Evolutionary conservation across 2,329 filamentous ascomycete genomes (phyloP), one percentile per base, ranked within the genome.

Genomic region (Colletotrichum sp.): DNA sequence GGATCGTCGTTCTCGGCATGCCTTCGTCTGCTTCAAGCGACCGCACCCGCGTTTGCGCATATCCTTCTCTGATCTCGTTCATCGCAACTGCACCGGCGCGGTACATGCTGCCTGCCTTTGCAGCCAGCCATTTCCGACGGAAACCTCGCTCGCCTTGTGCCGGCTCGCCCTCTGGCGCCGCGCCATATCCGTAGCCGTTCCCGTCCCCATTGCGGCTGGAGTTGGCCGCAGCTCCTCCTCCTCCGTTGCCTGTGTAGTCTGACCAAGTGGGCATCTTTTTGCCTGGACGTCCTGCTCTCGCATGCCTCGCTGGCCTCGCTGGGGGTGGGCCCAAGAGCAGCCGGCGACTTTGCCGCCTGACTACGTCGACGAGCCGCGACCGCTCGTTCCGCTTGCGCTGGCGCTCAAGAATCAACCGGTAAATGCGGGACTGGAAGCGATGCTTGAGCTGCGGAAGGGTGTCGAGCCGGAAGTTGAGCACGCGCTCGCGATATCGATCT

Each of bases 101-200:
- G 80, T 92, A 92, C 60, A 92, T 82, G 69, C 83, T 91, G 21
- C 89, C 89, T 1, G 91, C 91, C 86, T 92, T 88, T 58, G 90
- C 90, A 4, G 94, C 95, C 58, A 98, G 87, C 87, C 94, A 98
- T 84, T 90, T 94, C 79, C 96, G 90, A 78, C 95, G 88, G n/a
- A 92, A 90, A 1, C 96, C 95, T 43, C 91, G 89, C 85, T 96
- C 91, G 21, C 87, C 85, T 48, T 83, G 80, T 21, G 34, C 77
- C 87, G 78, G 85, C 15, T 70, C 66, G 6, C 61, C 81, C 30
- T 26, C 80, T 7, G 75, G 76, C 8, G 66, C 73, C 83, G 80
- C 75, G 82, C 84, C 63, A 78, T 83, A 81, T 79, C 83, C 63
- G 77, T 83, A 81, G 79, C 83, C 75, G 79, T 83, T 77, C 36